These are phyloP conservation scores for Carex arenaria DNA, from an alignment of 202 grass and related monocot species.

Conservation along the genomic window DNA sequence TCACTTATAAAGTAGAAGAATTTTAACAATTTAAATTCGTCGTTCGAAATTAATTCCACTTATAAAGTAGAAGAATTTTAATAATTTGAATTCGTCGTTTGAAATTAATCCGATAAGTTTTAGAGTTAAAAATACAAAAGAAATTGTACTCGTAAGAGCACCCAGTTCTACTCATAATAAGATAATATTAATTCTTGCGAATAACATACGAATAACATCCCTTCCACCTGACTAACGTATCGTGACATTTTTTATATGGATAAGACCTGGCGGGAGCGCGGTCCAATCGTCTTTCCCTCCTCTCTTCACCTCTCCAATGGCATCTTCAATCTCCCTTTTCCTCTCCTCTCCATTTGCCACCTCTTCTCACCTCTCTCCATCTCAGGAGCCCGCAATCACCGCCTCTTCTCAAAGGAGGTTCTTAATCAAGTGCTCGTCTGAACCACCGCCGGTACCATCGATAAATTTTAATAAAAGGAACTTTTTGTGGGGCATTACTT, in stretches of 20 bases:
- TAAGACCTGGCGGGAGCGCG: constrained; percentile 23
- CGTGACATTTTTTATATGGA: neutral
- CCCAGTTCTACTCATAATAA: no score
- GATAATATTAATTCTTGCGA: no score
- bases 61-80: no score
- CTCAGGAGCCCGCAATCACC: constrained; percentile 23
- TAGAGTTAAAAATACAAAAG: no score
- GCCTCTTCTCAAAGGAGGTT: constrained; percentile 6
- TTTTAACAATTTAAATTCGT: no score
- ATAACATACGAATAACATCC: no score
- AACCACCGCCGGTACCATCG: neutral
- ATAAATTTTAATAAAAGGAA: constrained; percentile 45
- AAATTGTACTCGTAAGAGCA: no score
- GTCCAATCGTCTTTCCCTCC: constrained; percentile 4
- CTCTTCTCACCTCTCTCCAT: constrained; percentile 44
- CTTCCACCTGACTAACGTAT: neutral
- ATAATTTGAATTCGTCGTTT: no score
- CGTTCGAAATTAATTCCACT: no score
- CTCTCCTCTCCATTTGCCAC: constrained; percentile 8
- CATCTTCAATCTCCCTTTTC: constrained; percentile 30
- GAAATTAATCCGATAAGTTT: no score
- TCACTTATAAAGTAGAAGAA: no score
- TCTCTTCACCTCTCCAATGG: constrained; percentile 19
- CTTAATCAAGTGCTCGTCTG: neutral
- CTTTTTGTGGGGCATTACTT: constrained; percentile 42